Base-by-base conservation (phyloP, 345 rosid species). In the Populus pruinosa region DNA sequence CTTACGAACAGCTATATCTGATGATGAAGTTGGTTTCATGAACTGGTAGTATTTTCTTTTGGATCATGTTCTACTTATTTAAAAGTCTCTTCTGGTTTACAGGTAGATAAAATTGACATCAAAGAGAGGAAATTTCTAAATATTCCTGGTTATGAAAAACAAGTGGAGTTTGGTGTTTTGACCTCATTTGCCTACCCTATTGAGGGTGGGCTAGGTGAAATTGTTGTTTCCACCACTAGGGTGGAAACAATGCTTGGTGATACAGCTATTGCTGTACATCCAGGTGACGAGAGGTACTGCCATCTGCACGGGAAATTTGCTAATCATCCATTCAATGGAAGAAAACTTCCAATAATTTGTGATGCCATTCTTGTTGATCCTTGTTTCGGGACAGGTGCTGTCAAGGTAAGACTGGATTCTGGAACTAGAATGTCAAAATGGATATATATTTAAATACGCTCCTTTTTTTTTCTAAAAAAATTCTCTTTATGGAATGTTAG, bases 241-340 rank as follows among this genome's bases (percentile, higher is more conserved):
- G 90, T 96, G 80, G 99, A 96, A 82, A 96, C 98, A 31, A 96
- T 96, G 97, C 94, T 96, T 72, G 97, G 97, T 69, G 99, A 96
- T 80, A 92, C 94, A 56, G 98, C 98, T 43, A 89, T 96, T 81
- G 98, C 98, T 41, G 68, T 96, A 81, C 98, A 93, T 86, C 99
- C 98, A 8, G 88, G 89, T 36, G 98, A 96, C 81, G 76, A 75
- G 72, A 91, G 97, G 74, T 93, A 91, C 86, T 86, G 72, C 69
- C 93, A 92, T 85, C 88, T 96, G 83, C 99, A 90, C 78, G 94
- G 90, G 18, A 96, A 91, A 77, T 91, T 74, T 84, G 98, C 93
- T 47, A 78, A 89, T 38, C 99, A 96, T 75, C 99, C 99, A 18
- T 96, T 96, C 82, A 93, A 88, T 76, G 95, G 97, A 74, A 88